These are phyloP conservation scores for Torulaspora indica DNA, from an alignment of 805 yeast species.

Conservation along the genomic window DNA sequence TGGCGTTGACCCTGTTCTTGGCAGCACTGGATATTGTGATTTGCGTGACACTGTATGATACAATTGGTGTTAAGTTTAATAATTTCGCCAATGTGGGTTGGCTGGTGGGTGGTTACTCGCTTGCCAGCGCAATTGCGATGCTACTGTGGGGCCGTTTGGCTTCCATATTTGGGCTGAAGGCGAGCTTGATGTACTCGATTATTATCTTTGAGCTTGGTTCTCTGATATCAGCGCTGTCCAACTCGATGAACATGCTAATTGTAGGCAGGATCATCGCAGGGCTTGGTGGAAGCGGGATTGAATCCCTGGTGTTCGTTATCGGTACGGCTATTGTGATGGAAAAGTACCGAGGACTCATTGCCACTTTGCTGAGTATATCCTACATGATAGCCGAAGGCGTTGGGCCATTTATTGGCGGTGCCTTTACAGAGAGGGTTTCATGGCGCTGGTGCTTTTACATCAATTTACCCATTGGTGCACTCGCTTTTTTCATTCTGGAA, in stretches of 20 bases:
- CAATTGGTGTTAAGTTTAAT: conserved; percentile 46
- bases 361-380: conserved; percentile 23
- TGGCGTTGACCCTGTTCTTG: conserved; percentile 26
- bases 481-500: conserved; percentile 19
- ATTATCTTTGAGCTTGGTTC: conserved; percentile 59
- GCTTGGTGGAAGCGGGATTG: conserved; percentile 65
- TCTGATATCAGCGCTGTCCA: conserved; percentile 50
- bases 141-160: conserved; percentile 58
- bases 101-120: conserved; percentile 51
- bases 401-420: conserved; percentile 68
- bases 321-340: conserved; percentile 36
- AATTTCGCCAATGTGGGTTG: conserved; percentile 52
- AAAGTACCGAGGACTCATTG: conserved; percentile 23
- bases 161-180: conserved; percentile 53
- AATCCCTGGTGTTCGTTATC: conserved; percentile 51
- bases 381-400: conserved; percentile 48
- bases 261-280: conserved; percentile 71
- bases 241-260: conserved; percentile 53
- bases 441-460: conserved; percentile 78
- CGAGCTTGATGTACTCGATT: conserved; percentile 44
- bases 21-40: conserved; percentile 59
- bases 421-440: conserved; percentile 49
- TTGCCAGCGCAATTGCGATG: conserved; percentile 49
- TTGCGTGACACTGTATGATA: conserved; percentile 47
- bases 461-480: conserved; percentile 61